Evolutionary conservation across 2,329 filamentous ascomycete genomes (phyloP).

Genomic region (Penicillium sp.): DNA sequence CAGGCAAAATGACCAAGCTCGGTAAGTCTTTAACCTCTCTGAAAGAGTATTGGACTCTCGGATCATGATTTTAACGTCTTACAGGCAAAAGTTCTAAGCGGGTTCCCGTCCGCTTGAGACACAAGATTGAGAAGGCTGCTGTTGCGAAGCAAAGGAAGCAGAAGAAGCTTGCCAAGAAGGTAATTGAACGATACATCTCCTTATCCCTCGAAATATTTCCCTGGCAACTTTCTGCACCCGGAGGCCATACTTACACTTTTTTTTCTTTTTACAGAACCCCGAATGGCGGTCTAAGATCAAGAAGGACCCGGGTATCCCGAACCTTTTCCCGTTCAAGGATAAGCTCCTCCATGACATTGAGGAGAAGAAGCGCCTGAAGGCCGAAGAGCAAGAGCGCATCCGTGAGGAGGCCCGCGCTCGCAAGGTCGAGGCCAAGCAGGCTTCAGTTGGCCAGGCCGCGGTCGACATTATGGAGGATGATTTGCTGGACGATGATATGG

Average conservation of each 20-base stretch:
- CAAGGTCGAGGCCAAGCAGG: constrained; percentile 46
- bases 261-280: constrained; percentile 67
- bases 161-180: constrained; percentile 86
- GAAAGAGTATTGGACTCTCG: neutral
- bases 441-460: constrained; percentile 39
- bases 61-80: constrained; percentile 16
- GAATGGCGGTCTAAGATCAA: constrained; percentile 95
- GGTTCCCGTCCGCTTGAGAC: constrained; percentile 81
- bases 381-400: constrained; percentile 74
- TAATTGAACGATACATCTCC: constrained; percentile 33
- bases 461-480: constrained; percentile 54
- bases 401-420: constrained; percentile 67
- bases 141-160: constrained; percentile 88
- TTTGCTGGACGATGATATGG: constrained; percentile 61
- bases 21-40: constrained; percentile 35
- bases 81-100: constrained; percentile 95
- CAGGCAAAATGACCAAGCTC: constrained; percentile 49
- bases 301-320: constrained; percentile 98
- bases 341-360: constrained; percentile 94
- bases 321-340: constrained; percentile 97
- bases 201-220: neutral
- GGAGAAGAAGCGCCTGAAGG: constrained; percentile 79
- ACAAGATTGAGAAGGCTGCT: constrained; percentile 95
- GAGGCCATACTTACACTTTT: constrained; percentile 21
- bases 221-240: neutral